Evolutionary conservation across 306 rosid species (phyloP).

Genomic region (Morella rubra): DNA sequence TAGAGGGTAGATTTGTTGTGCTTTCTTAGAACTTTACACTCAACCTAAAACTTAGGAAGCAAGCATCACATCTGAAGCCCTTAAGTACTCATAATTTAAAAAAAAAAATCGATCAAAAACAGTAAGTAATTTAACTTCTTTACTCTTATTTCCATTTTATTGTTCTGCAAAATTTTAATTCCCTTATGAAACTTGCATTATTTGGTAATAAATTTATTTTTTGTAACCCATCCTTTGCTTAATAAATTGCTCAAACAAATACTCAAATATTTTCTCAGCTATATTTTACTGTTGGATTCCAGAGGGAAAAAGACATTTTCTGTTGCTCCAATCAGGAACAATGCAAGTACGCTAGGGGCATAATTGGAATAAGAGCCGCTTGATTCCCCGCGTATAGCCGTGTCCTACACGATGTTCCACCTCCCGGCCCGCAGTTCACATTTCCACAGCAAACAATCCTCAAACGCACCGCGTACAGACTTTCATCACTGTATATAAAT

Average conservation of each 20-base stretch:
- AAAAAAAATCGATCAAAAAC: too few relatives aligned
- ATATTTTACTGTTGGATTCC: not conserved
- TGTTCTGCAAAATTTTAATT: too few relatives aligned
- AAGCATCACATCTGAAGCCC: not conserved
- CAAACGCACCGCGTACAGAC: constrained; percentile 11
- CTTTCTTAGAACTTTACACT: not conserved
- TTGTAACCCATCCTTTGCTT: too few relatives aligned
- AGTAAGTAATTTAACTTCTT: too few relatives aligned
- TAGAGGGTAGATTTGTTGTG: not conserved
- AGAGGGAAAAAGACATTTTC: not conserved
- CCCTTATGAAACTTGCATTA: too few relatives aligned
- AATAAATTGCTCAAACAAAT: too few relatives aligned
- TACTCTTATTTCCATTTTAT: too few relatives aligned
- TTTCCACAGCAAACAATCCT: not conserved
- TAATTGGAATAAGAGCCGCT: constrained; percentile 9
- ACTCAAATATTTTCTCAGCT: too few relatives aligned
- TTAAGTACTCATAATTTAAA: too few relatives aligned
- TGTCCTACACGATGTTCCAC: constrained; percentile 19
- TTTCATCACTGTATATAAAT: not conserved
- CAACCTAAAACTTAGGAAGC: not conserved
- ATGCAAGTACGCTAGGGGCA: not conserved
- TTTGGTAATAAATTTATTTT: too few relatives aligned
- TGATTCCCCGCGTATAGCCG: constrained; percentile 33
- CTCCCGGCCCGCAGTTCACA: constrained; percentile 14
- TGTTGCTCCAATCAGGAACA: constrained; percentile 4